phyloP scores from a whole-genome alignment of 169 alveolate species.

The Plasmodium gaboni region DNA sequence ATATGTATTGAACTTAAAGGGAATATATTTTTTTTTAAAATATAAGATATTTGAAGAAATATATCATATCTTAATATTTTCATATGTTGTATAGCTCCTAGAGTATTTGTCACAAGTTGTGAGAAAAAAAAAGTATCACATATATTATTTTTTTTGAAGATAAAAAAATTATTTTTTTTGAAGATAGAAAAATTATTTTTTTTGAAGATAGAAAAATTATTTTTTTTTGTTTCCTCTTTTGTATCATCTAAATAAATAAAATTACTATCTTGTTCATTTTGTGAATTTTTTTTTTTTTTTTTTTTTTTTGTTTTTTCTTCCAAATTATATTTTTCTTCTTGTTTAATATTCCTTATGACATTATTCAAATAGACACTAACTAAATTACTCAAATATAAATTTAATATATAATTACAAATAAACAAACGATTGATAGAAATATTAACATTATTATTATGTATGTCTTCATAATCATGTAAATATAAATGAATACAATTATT shows the following conservation, averaged over 20 bases:
- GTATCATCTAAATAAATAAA: neutral
- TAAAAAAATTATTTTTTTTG: neutral
- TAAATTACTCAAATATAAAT: constrained; percentile 24
- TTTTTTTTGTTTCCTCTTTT: neutral
- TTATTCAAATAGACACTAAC: constrained; percentile 13
- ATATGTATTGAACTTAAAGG: constrained; percentile 10
- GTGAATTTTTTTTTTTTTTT: neutral
- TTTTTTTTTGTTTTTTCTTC: neutral
- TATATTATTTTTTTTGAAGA: neutral
- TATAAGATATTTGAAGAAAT: constrained; percentile 9
- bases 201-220: neutral
- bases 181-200: too few species aligned
- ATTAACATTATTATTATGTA: neutral
- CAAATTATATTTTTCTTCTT: neutral
- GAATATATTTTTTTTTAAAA: constrained; percentile 27
- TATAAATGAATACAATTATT: neutral
- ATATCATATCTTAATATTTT: constrained; percentile 28
- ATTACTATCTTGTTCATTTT: too few species aligned
- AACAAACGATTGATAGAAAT: constrained; percentile 27
- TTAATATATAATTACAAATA: constrained; percentile 26
- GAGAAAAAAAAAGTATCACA: constrained; percentile 19
- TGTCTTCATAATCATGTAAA: neutral
- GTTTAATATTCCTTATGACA: neutral
- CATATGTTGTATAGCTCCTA: constrained; percentile 71
- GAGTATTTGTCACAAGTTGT: constrained; percentile 37